phyloP scores from a whole-genome alignment of 495 filamentous ascomycete genomes.

The Penicillium dipodomyicola region DNA sequence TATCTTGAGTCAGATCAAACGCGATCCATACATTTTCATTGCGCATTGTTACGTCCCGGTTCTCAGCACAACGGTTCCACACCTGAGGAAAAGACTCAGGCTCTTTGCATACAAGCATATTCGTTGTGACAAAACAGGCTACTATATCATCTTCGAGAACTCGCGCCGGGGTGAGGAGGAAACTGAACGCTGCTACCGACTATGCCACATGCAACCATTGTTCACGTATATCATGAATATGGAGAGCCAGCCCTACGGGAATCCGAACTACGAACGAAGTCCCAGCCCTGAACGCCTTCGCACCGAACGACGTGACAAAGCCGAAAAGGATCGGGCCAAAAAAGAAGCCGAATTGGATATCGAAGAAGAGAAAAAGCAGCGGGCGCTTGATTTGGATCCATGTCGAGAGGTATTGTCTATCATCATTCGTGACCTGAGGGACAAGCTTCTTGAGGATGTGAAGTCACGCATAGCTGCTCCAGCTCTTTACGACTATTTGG shows the following conservation, averaged over 20 bases:
- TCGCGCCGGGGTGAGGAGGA: slow-evolving; percentile 72
- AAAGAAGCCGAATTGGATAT: slow-evolving; percentile 73
- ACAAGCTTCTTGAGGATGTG: slow-evolving; percentile 81
- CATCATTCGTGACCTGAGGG: slow-evolving; percentile 73
- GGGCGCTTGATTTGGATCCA: slow-evolving; percentile 81
- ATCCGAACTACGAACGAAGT: slow-evolving; percentile 63
- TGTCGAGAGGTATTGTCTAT: slow-evolving; percentile 75
- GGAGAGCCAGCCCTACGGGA: slow-evolving; percentile 71
- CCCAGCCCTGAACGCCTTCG: slow-evolving; percentile 53
- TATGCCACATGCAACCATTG: slow-evolving; percentile 69
- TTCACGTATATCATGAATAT: slow-evolving; percentile 95
- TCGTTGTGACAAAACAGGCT: slow-evolving; percentile 77
- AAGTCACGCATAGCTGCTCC: slow-evolving; percentile 79
- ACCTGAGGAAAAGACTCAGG: slow-evolving; percentile 83
- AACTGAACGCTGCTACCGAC: slow-evolving; percentile 69
- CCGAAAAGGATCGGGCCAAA: slow-evolving; percentile 53
- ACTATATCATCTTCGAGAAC: slow-evolving; percentile 86
- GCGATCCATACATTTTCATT: slow-evolving; percentile 91
- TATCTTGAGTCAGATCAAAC: slow-evolving; percentile 64
- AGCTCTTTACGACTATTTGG: slow-evolving; percentile 77
- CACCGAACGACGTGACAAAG: slow-evolving; percentile 55
- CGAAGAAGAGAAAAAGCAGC: slow-evolving; percentile 80
- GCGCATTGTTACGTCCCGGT: slow-evolving; percentile 82
- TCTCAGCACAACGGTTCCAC: slow-evolving; percentile 74
- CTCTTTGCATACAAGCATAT: slow-evolving; percentile 73